A percentile compares a stretch with the other conserved stretches of the same genome.
Conservation (phyloP, 2,329 filamentous ascomycete genomes). For the Fusarium sororula region DNA sequence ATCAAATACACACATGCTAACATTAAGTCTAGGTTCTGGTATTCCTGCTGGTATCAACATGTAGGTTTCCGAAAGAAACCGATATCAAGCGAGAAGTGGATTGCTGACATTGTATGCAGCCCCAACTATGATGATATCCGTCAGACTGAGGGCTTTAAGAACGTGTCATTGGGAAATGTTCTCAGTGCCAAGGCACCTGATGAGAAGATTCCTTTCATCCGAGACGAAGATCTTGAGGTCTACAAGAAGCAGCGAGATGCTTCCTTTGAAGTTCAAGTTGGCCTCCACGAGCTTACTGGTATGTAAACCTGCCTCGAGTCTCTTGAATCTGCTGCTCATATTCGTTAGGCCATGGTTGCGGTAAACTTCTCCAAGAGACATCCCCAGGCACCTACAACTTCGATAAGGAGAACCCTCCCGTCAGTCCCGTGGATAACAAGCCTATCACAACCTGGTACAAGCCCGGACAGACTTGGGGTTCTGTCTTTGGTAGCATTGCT, state of each 20-base stretch:
- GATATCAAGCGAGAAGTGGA: neutral
- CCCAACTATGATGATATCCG: constrained; percentile 81
- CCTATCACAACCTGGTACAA: constrained; percentile 88
- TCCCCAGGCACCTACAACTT: constrained; percentile 87
- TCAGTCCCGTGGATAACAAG: constrained; percentile 81
- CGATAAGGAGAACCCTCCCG: constrained; percentile 80
- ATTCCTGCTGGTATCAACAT: constrained; percentile 76
- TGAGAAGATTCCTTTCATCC: constrained; percentile 92
- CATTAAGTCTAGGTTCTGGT: constrained; percentile 57
- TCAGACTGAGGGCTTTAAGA: constrained; percentile 89
- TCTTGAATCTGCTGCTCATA: constrained; percentile 21
- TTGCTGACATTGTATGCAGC: constrained; percentile 38
- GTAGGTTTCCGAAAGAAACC: constrained; percentile 36
- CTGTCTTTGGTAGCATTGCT: constrained; percentile 87
- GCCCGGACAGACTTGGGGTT: constrained; percentile 93
- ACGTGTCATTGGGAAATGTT: constrained; percentile 92
- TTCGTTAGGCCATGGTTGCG: constrained; percentile 79
- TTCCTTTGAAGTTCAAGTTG: constrained; percentile 95
- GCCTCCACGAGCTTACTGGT: constrained; percentile 84
- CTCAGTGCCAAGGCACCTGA: constrained; percentile 90
- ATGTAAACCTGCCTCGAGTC: constrained; percentile 7
- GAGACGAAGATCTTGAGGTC: constrained; percentile 77
- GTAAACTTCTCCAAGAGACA: constrained; percentile 92
- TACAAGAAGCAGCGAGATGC: constrained; percentile 86
- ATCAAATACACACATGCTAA: constrained; percentile 46